These are phyloP conservation scores for Aureococcus anophagefferens DNA, from an alignment of 108 stramenopile species.

Conservation along the genomic window DNA sequence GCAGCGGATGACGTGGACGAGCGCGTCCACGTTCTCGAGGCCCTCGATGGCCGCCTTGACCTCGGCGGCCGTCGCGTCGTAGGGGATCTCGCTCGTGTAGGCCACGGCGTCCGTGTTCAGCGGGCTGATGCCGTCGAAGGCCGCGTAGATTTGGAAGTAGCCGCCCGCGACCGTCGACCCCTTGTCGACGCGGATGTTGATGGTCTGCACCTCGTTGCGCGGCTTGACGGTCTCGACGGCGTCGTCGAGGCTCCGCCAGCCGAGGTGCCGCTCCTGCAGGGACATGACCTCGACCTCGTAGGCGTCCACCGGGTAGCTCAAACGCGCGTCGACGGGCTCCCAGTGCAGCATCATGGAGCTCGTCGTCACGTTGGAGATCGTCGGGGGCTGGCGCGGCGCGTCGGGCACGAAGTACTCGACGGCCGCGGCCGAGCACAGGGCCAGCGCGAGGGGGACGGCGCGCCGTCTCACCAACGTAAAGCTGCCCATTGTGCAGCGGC, in stretches of 20 bases:
- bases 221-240: not conserved
- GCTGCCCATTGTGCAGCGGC: too few relatives aligned
- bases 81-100: not conserved
- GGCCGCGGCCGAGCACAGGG: too few relatives aligned
- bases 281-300: not conserved
- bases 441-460: too few relatives aligned
- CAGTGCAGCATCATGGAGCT: not conserved
- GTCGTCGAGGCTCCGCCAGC: not conserved
- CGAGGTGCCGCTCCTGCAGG: not conserved
- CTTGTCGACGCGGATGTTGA: not conserved
- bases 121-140: not conserved
- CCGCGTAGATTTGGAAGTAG: not conserved
- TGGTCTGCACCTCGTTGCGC: not conserved
- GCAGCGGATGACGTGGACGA: not conserved
- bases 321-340: not conserved
- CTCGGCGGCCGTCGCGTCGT: not conserved
- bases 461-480: too few relatives aligned
- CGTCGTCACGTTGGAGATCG: not conserved
- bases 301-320: not conserved
- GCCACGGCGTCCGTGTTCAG: not conserved
- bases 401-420: too few relatives aligned
- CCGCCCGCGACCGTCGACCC: not conserved
- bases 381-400: too few relatives aligned
- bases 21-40: not conserved
- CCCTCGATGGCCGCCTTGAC: not conserved